Percentiles rank a stretch among this genome's conserved stretches.
These are phyloP conservation scores for Trametes polyzona DNA, from an alignment of 1,284 basidiomycete species.

Conservation along the genomic window DNA sequence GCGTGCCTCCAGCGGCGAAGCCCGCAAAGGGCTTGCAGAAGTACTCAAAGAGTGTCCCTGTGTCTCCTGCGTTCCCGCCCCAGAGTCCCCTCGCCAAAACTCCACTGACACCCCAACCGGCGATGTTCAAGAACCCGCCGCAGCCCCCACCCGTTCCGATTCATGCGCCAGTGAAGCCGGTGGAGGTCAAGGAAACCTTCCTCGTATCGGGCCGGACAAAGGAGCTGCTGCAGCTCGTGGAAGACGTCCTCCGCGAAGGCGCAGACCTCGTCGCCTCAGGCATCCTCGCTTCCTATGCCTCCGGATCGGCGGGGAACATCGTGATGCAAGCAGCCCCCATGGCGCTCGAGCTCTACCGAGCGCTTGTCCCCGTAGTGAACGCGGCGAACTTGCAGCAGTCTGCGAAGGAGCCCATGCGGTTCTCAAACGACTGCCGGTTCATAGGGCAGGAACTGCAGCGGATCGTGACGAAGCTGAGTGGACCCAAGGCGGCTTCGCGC, in stretches of 20 bases:
- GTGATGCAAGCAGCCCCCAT: slow-evolving; percentile 67
- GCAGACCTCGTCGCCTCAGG: slow-evolving; percentile 56
- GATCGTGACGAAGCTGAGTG: slow-evolving; percentile 35
- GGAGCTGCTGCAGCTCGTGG: slow-evolving; percentile 61
- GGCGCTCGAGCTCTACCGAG: slow-evolving; percentile 82
- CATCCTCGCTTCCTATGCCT: slow-evolving; percentile 45
- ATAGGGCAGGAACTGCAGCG: slow-evolving; percentile 55
- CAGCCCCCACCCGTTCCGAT: slow-evolving; percentile 5
- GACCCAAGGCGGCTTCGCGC: slow-evolving; percentile 38
- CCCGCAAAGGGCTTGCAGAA: slow-evolving; percentile 62
- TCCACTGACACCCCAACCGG: slow-evolving; percentile 25
- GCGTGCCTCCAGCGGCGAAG: slow-evolving; percentile 43
- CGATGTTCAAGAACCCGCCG: neutral
- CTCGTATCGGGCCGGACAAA: slow-evolving; percentile 59
- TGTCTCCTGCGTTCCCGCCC: slow-evolving; percentile 27
- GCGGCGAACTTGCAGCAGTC: slow-evolving; percentile 53
- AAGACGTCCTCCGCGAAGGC: slow-evolving; percentile 62
- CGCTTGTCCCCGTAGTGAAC: slow-evolving; percentile 78
- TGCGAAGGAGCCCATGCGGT: slow-evolving; percentile 72
- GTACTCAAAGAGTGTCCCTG: slow-evolving; percentile 44
- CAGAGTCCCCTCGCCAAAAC: slow-evolving; percentile 20
- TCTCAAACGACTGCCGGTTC: slow-evolving; percentile 87
- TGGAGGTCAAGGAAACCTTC: slow-evolving; percentile 53
- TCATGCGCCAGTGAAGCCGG: neutral
- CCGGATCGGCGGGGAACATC: slow-evolving; percentile 49